Evolutionary conservation across 192 early-diverging fungal genomes (phyloP).

Genomic region (Pilobolus umbonatus): DNA sequence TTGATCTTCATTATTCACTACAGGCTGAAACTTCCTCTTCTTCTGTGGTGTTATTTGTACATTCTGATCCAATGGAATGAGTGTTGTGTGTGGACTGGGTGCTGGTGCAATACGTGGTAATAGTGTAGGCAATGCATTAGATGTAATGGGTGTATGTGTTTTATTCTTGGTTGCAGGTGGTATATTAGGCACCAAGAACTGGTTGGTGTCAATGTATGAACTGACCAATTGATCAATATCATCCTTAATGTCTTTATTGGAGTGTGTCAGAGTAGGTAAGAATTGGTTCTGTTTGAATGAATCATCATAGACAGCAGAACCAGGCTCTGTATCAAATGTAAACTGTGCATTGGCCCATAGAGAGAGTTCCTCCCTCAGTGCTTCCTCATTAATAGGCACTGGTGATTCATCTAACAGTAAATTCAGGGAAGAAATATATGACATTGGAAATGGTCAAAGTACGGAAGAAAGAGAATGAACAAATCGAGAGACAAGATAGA

Average conservation of each 20-base stretch:
- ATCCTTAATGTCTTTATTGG: conserved; percentile 13
- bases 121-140: background rate
- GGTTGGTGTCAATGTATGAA: conserved; percentile 3
- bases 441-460: too few relatives aligned
- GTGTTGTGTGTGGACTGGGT: background rate
- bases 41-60: background rate
- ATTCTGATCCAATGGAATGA: background rate
- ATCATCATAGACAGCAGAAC: conserved; percentile 38
- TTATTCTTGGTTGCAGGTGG: background rate
- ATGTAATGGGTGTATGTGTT: background rate
- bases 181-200: background rate
- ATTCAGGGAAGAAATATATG: conserved; percentile 30
- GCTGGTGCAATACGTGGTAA: conserved; percentile 16
- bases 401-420: conserved; percentile 19
- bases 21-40: conserved; percentile 1
- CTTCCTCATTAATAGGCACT: conserved; percentile 46
- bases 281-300: conserved; percentile 3
- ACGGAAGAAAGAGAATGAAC: too few relatives aligned
- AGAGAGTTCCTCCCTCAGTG: conserved; percentile 63
- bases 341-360: conserved; percentile 74
- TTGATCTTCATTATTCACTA: background rate
- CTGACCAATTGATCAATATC: background rate
- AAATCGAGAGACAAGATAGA: too few relatives aligned
- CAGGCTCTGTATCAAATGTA: conserved; percentile 56
- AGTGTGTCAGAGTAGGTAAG: background rate